A percentile compares a stretch with the other conserved stretches of the same genome.
phyloP scores from a whole-genome alignment of 2,329 filamentous ascomycete species.

The Cryphonectria parasitica region DNA sequence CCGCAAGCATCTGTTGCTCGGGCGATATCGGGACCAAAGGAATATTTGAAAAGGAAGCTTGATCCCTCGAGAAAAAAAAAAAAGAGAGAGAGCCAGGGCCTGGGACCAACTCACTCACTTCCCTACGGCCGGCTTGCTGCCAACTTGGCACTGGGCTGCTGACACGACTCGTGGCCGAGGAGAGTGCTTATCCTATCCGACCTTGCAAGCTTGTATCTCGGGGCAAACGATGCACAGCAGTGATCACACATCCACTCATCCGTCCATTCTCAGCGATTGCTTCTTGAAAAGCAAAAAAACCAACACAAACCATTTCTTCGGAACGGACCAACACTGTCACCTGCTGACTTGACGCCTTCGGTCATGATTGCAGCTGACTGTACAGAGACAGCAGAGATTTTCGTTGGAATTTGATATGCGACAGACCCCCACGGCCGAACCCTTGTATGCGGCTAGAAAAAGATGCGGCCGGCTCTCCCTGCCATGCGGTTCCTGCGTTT shows the following conservation, averaged over 20 bases:
- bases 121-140: slow-evolving; percentile 4
- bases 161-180: slow-evolving; percentile 24
- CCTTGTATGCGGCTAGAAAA: slow-evolving; percentile 28
- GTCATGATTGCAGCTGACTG: neutral
- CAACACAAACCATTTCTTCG: neutral
- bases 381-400: slow-evolving; percentile 2
- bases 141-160: slow-evolving; percentile 20
- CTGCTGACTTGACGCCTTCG: neutral
- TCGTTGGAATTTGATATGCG: slow-evolving; percentile 19
- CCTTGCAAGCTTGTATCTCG: neutral
- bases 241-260: neutral
- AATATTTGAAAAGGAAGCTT: slow-evolving; percentile 21
- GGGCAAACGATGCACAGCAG: slow-evolving; percentile 7
- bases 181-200: neutral
- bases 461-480: slow-evolving; percentile 19
- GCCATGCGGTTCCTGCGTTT: slow-evolving; percentile 20
- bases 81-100: neutral
- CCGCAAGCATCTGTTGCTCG: slow-evolving; percentile 26
- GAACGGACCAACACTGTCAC: neutral
- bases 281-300: neutral
- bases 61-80: slow-evolving; percentile 11
- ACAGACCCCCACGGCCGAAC: slow-evolving; percentile 27
- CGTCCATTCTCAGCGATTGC: neutral
- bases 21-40: slow-evolving; percentile 29
- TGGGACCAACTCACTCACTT: neutral